phyloP scores from a whole-genome alignment of 129 eudicot species.

The Artemisia tridentata region DNA sequence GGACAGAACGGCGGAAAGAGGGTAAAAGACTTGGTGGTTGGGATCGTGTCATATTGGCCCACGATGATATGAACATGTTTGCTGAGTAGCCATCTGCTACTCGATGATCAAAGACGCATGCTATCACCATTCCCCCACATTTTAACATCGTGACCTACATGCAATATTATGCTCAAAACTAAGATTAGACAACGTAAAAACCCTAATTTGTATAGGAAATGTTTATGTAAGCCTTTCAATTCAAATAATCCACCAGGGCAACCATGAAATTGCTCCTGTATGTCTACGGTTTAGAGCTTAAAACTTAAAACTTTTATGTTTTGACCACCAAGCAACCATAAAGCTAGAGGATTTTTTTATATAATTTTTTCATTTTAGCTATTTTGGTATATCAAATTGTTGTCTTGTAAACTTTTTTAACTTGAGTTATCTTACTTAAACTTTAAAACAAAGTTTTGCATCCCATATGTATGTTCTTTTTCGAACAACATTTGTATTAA shows the following conservation, averaged over 20 bases:
- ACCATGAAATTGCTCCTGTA: not conserved
- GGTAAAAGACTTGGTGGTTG: slow-evolving; percentile 35
- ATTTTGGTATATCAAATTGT: too few relatives aligned
- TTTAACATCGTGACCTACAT: slow-evolving; percentile 47
- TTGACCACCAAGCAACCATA: too few relatives aligned
- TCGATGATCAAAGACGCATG: slow-evolving; percentile 52
- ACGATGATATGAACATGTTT: slow-evolving; percentile 58
- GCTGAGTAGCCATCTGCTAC: slow-evolving; percentile 64
- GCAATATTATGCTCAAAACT: not conserved
- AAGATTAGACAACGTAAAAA: not conserved
- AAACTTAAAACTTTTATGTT: too few relatives aligned
- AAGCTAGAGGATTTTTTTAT: too few relatives aligned
- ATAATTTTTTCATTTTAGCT: too few relatives aligned
- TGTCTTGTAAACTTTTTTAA: too few relatives aligned
- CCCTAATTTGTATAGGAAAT: not conserved
- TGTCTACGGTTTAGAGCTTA: too few relatives aligned
- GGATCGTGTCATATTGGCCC: slow-evolving; percentile 50
- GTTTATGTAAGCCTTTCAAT: not conserved
- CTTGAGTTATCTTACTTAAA: too few relatives aligned
- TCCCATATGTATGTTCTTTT: too few relatives aligned
- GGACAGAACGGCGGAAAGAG: slow-evolving; percentile 54
- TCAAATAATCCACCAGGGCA: not conserved
- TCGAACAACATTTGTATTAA: too few relatives aligned
- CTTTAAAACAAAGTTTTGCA: too few relatives aligned
- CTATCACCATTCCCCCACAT: slow-evolving; percentile 58